These are phyloP conservation scores for Talaromyces sp. DNA, from an alignment of 2,329 filamentous ascomycete species.

Conservation along the genomic window DNA sequence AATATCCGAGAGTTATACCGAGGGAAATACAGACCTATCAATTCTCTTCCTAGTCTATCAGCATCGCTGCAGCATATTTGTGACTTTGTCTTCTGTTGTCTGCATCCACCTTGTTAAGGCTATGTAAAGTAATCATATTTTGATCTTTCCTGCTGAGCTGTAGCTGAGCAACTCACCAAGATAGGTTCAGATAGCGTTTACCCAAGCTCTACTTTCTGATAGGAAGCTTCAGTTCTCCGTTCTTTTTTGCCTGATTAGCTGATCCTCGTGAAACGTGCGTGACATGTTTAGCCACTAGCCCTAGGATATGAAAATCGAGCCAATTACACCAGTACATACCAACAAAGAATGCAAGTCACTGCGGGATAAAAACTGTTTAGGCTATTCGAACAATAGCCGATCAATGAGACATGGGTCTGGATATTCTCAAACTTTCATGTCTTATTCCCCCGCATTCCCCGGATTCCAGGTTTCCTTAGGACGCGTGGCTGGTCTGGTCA, in stretches of 20 bases:
- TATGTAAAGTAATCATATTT: too few relatives aligned
- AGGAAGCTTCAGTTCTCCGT: not conserved
- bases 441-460: not conserved
- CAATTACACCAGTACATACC: not conserved
- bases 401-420: not conserved
- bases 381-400: too few relatives aligned
- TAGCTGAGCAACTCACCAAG: too few relatives aligned
- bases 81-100: too few relatives aligned
- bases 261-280: not conserved
- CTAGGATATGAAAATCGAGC: not conserved
- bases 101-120: too few relatives aligned
- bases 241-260: not conserved
- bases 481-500: not conserved
- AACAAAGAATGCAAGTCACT: not conserved
- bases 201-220: not conserved
- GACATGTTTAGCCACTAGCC: not conserved
- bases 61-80: too few relatives aligned
- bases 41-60: too few relatives aligned
- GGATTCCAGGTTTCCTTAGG: too few relatives aligned
- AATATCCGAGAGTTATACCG: too few relatives aligned
- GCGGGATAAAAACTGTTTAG: not conserved
- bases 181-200: not conserved
- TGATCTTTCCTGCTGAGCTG: too few relatives aligned
- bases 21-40: too few relatives aligned
- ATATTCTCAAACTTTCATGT: slow-evolving; percentile 25